A percentile compares a stretch with the other conserved stretches of the same genome.
Conservation (phyloP, 805 yeast species). For the Aciculoconidium aculeatum region DNA sequence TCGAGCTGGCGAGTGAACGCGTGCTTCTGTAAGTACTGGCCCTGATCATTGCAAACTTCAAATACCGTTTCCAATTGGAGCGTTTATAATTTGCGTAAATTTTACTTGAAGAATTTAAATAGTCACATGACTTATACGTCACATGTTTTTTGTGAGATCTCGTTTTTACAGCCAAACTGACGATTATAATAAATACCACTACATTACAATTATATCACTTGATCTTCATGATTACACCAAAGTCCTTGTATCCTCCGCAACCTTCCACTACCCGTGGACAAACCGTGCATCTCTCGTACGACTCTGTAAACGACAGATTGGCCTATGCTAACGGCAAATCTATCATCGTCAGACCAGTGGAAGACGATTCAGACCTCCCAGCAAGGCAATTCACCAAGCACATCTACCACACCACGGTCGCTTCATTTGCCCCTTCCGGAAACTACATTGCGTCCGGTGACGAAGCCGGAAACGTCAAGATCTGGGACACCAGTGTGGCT, state of each 20-base stretch:
- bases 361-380: conserved; percentile 42
- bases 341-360: conserved; percentile 62
- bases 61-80: too few species aligned
- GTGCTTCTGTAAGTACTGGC: too few species aligned
- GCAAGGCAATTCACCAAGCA: conserved; percentile 70
- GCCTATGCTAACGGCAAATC: conserved; percentile 83
- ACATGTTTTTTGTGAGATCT: too few species aligned
- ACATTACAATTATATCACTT: too few species aligned
- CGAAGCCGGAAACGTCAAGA: conserved; percentile 78
- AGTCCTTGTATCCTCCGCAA: conserved; percentile 56
- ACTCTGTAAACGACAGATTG: conserved; percentile 57
- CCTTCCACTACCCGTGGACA: conserved; percentile 73
- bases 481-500: conserved; percentile 63
- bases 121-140: too few species aligned
- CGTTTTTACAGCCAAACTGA: too few species aligned
- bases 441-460: conserved; percentile 90
- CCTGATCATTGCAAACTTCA: too few species aligned
- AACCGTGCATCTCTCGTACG: conserved; percentile 71
- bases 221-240: too few species aligned
- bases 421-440: conserved; percentile 85
- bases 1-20: too few species aligned
- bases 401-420: conserved; percentile 68
- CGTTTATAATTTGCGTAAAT: too few species aligned
- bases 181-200: too few species aligned
- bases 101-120: too few species aligned